Evolutionary conservation across 1,284 basidiomycete species (phyloP).

Genomic region (Malassezia sp.): DNA sequence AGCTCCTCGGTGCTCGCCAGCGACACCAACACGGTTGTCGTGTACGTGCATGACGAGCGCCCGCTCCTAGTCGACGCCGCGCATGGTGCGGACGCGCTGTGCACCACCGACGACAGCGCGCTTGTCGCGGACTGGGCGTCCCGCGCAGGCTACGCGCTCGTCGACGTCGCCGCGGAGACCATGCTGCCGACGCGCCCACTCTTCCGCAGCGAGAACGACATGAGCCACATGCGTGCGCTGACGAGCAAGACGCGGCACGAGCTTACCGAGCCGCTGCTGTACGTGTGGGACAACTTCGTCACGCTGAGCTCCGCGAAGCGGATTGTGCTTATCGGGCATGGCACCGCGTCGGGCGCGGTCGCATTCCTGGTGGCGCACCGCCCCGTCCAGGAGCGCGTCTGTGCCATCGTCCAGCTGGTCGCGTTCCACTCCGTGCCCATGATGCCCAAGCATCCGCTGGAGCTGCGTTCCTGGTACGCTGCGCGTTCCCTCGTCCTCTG

Average conservation of each 20-base stretch:
- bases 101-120: constrained; percentile 64
- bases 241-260: not conserved
- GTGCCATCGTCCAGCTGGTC: constrained; percentile 26
- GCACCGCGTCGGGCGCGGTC: constrained; percentile 64
- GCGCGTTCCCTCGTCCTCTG: constrained; percentile 8
- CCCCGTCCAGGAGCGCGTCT: constrained; percentile 13
- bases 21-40: constrained; percentile 19
- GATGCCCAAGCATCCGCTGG: constrained; percentile 10
- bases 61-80: constrained; percentile 19
- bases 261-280: constrained; percentile 58
- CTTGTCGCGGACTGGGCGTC: constrained; percentile 66
- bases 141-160: constrained; percentile 57
- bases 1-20: constrained; percentile 54
- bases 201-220: constrained; percentile 3
- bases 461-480: constrained; percentile 12
- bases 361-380: constrained; percentile 60
- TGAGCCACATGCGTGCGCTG: not conserved
- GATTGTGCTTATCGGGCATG: constrained; percentile 75
- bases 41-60: constrained; percentile 38
- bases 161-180: constrained; percentile 56
- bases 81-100: not conserved
- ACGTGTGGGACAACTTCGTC: constrained; percentile 91
- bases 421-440: constrained; percentile 24
- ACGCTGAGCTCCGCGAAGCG: constrained; percentile 57
- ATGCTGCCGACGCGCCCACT: constrained; percentile 1